Evolutionary conservation across 768 basidiomycete genomes (phyloP).

Genomic region (Xerocomellus dryophilus): DNA sequence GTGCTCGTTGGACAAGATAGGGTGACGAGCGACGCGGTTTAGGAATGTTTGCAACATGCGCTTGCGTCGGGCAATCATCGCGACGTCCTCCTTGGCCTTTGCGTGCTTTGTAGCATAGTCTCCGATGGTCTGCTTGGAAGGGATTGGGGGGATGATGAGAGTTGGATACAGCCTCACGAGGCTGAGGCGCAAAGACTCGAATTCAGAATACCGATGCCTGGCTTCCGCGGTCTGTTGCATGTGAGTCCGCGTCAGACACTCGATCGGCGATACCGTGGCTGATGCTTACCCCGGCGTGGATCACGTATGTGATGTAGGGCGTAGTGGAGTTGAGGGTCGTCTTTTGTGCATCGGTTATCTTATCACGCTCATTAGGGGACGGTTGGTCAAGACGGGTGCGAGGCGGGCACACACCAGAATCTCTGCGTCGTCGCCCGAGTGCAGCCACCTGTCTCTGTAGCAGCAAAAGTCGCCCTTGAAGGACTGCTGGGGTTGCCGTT

Average conservation of each 20-base stretch:
- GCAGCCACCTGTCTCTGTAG: slow-evolving; percentile 67
- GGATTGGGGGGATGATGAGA: slow-evolving; percentile 95
- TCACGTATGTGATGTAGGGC: slow-evolving; percentile 93
- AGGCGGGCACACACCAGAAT: slow-evolving; percentile 54
- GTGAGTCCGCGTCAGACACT: slow-evolving; percentile 10
- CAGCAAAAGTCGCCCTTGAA: slow-evolving; percentile 81
- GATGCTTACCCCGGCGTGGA: slow-evolving; percentile 72
- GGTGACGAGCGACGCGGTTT: slow-evolving; percentile 84
- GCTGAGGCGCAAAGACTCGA: slow-evolving; percentile 84
- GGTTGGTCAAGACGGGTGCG: background rate
- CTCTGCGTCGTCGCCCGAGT: slow-evolving; percentile 80
- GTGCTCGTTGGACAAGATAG: slow-evolving; percentile 94
- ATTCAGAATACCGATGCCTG: slow-evolving; percentile 93
- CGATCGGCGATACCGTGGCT: slow-evolving; percentile 1
- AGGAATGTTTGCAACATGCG: slow-evolving; percentile 95
- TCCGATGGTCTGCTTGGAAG: slow-evolving; percentile 90
- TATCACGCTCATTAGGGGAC: slow-evolving; percentile 19
- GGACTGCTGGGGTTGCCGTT: slow-evolving; percentile 48
- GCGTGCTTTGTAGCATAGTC: slow-evolving; percentile 97
- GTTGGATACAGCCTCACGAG: slow-evolving; percentile 91
- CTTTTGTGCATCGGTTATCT: slow-evolving; percentile 97
- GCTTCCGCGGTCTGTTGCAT: slow-evolving; percentile 68
- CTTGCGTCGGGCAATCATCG: slow-evolving; percentile 87
- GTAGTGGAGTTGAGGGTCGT: slow-evolving; percentile 84
- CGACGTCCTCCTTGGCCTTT: slow-evolving; percentile 94